A percentile compares a stretch with the other conserved stretches of the same genome.
phyloP scores from a whole-genome alignment of 495 filamentous ascomycete genomes.

The Penicillium bovifimosum region DNA sequence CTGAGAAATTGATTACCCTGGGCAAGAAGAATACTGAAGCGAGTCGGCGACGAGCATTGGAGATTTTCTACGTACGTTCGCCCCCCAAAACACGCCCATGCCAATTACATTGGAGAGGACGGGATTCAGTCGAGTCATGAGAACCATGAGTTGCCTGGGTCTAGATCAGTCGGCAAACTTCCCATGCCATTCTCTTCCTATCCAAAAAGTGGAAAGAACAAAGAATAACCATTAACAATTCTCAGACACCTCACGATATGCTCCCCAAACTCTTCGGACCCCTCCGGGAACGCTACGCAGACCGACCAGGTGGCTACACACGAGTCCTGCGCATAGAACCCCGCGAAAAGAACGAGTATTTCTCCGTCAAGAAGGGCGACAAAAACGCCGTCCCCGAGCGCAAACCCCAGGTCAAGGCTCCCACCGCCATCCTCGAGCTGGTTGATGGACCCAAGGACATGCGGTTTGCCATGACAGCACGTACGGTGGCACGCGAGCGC shows the following conservation, averaged over 20 bases:
- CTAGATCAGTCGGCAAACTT: too few relatives aligned
- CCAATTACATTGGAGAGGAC: background rate
- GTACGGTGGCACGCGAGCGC: conserved; percentile 61
- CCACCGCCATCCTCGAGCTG: conserved; percentile 88
- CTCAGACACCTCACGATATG: conserved; percentile 58
- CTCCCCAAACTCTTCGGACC: conserved; percentile 85
- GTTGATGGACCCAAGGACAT: conserved; percentile 94
- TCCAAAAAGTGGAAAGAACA: background rate
- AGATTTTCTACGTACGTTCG: conserved; percentile 74
- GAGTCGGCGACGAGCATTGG: conserved; percentile 56
- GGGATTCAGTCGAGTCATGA: background rate
- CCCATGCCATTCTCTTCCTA: background rate
- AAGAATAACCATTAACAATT: conserved; percentile 5
- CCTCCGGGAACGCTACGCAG: conserved; percentile 69
- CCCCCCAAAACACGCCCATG: background rate
- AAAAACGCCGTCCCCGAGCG: conserved; percentile 14
- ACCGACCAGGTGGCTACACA: conserved; percentile 89
- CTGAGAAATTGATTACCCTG: conserved; percentile 88
- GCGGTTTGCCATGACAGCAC: conserved; percentile 88
- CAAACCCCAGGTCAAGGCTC: conserved; percentile 64
- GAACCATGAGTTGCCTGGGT: background rate
- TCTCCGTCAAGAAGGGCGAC: conserved; percentile 14
- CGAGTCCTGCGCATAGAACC: conserved; percentile 85
- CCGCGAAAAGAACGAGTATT: conserved; percentile 37
- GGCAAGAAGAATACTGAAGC: conserved; percentile 87